phyloP scores from a whole-genome alignment of 179 eudicot species.

The Silene noctiflora region DNA sequence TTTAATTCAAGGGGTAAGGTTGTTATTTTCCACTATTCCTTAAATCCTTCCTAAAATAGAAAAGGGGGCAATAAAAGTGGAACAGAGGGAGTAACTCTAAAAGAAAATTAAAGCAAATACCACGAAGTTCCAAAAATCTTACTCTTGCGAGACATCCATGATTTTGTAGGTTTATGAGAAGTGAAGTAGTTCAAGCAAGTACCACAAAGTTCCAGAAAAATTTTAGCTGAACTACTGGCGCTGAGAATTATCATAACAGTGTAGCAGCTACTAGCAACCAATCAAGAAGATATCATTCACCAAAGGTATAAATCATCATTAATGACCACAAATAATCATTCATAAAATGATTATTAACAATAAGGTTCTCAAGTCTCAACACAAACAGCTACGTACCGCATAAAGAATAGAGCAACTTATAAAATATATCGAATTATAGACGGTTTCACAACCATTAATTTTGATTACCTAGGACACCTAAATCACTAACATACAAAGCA shows the following conservation, averaged over 20 bases:
- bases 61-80: no score
- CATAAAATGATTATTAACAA: neutral
- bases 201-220: neutral
- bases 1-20: no score
- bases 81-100: neutral
- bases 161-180: neutral
- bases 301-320: neutral
- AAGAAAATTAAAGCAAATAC: neutral
- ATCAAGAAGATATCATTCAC: neutral
- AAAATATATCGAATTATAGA: neutral
- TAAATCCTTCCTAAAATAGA: no score
- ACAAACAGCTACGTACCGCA: neutral
- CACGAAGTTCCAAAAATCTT: no score
- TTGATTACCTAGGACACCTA: neutral
- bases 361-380: neutral
- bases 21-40: no score
- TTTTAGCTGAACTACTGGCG: neutral
- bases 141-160: neutral
- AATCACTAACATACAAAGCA: neutral
- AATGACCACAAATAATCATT: neutral
- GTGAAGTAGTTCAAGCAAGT: slow-evolving; percentile 9
- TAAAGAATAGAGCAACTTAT: neutral
- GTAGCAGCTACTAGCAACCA: neutral
- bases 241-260: neutral
- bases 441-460: neutral